Conservation (phyloP, 768 basidiomycete genomes). For the Suillus sp. region DNA sequence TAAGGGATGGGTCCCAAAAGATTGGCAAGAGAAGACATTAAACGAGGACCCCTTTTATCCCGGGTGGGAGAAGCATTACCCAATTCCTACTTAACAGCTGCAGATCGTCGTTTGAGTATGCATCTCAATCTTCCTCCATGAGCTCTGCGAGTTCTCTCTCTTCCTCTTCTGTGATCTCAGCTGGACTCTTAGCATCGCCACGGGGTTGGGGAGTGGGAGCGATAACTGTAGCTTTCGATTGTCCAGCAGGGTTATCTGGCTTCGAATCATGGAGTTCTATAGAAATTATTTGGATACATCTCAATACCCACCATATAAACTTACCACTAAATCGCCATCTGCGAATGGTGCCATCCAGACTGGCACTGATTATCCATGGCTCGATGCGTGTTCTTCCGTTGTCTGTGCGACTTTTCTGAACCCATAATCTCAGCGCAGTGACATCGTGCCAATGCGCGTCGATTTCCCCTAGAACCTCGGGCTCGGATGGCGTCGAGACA, state of each 20-base stretch:
- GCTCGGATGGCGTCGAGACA: constrained; percentile 64
- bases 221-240: constrained; percentile 22
- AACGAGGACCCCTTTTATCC: constrained; percentile 56
- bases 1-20: constrained; percentile 45
- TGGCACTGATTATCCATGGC: constrained; percentile 81
- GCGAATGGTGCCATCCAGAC: constrained; percentile 86
- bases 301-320: not conserved
- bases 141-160: constrained; percentile 87
- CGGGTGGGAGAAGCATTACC: constrained; percentile 40
- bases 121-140: constrained; percentile 43
- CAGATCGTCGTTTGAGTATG: not conserved
- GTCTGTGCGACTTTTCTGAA: constrained; percentile 46
- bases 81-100: constrained; percentile 13
- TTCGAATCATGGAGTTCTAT: constrained; percentile 33
- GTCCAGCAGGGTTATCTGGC: constrained; percentile 22
- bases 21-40: constrained; percentile 52
- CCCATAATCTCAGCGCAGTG: constrained; percentile 74
- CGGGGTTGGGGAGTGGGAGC: constrained; percentile 31
- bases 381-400: constrained; percentile 56
- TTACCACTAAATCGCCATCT: constrained; percentile 78
- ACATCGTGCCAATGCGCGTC: constrained; percentile 95
- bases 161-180: constrained; percentile 80
- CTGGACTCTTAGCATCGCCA: constrained; percentile 31
- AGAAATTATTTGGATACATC: constrained; percentile 4
- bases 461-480: constrained; percentile 68